A percentile compares a stretch with the other conserved stretches of the same genome.
These are phyloP conservation scores for Curvularia sp. DNA, from an alignment of 2,329 filamentous ascomycete genomes.

Conservation along the genomic window DNA sequence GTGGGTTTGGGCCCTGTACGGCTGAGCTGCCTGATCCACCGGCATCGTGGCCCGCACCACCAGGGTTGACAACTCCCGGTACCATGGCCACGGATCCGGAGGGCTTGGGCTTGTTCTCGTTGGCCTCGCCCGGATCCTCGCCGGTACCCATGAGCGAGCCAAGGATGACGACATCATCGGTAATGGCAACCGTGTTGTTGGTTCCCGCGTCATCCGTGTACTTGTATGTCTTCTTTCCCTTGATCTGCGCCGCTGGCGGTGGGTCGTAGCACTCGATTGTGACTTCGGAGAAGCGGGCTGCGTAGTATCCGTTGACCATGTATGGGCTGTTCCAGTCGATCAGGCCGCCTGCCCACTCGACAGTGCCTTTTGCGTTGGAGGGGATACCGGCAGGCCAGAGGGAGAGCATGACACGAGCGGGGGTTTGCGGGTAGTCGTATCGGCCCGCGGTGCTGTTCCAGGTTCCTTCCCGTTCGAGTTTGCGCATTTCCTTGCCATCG, in stretches of 20 bases:
- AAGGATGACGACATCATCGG: constrained; percentile 76
- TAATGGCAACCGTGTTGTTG: constrained; percentile 77
- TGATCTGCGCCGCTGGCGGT: constrained; percentile 70
- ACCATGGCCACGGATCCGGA: constrained; percentile 56
- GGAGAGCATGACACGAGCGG: constrained; percentile 87
- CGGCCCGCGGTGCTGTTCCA: constrained; percentile 84
- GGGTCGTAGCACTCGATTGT: constrained; percentile 87
- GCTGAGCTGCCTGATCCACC: constrained; percentile 23
- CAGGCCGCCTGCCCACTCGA: constrained; percentile 87
- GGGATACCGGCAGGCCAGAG: constrained; percentile 91
- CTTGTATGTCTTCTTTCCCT: constrained; percentile 72
- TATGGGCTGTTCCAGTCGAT: constrained; percentile 86
- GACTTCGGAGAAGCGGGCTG: constrained; percentile 77
- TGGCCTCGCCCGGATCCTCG: constrained; percentile 65
- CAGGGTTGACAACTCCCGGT: constrained; percentile 64
- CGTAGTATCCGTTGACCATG: constrained; percentile 91
- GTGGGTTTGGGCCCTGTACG: constrained; percentile 3
- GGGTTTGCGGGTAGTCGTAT: constrained; percentile 91
- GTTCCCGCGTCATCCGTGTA: constrained; percentile 71
- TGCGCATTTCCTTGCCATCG: constrained; percentile 79
- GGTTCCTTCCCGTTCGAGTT: constrained; percentile 76
- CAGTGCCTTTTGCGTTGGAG: constrained; percentile 81
- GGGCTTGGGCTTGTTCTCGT: constrained; percentile 41
- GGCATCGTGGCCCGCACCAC: constrained; percentile 55
- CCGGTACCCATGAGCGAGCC: constrained; percentile 84